Evolutionary conservation across 176 grass and related monocot species (phyloP).

Genomic region (Zea luxurians): DNA sequence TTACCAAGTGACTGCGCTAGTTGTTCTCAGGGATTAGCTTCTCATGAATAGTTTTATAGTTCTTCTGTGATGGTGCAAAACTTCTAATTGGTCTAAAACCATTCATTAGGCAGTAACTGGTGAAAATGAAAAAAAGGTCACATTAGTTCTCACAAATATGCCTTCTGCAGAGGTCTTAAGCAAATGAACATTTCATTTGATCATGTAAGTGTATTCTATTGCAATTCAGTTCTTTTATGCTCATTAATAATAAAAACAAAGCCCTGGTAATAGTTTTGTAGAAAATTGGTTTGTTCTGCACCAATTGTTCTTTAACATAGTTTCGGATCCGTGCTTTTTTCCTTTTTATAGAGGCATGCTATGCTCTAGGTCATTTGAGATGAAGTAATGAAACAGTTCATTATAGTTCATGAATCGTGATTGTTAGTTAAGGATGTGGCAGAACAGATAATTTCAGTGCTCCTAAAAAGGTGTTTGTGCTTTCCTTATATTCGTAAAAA

Average conservation of each 20-base stretch:
- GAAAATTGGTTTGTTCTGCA: background rate
- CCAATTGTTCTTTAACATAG: background rate
- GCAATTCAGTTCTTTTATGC: background rate
- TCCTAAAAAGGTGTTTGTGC: background rate
- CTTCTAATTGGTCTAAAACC: background rate
- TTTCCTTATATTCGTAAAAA: background rate
- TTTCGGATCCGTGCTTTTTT: background rate
- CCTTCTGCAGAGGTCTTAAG: background rate
- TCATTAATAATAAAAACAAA: background rate
- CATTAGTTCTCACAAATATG: background rate
- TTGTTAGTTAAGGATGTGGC: background rate
- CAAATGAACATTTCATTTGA: background rate
- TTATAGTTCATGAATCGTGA: slow-evolving; percentile 1
- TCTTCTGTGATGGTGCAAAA: background rate
- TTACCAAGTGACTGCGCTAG: background rate
- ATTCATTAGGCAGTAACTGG: background rate
- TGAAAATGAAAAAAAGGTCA: background rate
- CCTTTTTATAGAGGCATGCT: background rate
- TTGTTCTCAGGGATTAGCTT: background rate
- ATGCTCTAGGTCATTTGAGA: slow-evolving; percentile 6
- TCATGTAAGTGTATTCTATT: background rate
- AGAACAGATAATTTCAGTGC: background rate
- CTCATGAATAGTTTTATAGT: slow-evolving; percentile 3
- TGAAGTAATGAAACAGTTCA: background rate
- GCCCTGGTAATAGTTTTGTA: background rate